phyloP scores from a whole-genome alignment of 495 filamentous ascomycete genomes.

The Daldinia concentrica region DNA sequence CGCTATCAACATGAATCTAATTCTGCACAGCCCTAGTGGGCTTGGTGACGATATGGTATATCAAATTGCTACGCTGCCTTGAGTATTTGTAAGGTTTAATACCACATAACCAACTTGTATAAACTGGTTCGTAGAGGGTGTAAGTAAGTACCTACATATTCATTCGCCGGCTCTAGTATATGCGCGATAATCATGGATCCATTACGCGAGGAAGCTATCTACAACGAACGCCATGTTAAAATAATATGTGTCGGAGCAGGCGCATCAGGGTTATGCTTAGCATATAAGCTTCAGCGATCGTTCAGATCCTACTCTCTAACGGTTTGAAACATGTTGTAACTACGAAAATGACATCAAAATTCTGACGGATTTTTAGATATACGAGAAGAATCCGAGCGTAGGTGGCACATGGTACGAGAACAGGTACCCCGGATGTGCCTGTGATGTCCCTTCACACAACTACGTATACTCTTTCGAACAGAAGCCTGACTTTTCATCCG shows the following conservation, averaged over 20 bases:
- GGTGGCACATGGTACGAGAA: conserved; percentile 57
- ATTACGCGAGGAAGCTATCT: not conserved
- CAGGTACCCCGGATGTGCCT: conserved; percentile 49
- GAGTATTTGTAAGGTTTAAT: not conserved
- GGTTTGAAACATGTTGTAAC: not conserved
- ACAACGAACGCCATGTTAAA: not conserved
- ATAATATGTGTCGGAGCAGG: not conserved
- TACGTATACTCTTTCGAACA: conserved; percentile 64
- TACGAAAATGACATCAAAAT: not conserved
- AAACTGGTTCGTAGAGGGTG: no score
- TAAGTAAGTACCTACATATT: not conserved
- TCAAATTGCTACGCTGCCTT: not conserved
- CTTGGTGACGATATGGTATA: not conserved
- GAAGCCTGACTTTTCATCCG: conserved; percentile 58
- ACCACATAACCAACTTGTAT: no score
- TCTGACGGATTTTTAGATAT: not conserved
- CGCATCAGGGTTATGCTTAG: not conserved
- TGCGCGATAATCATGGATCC: not conserved
- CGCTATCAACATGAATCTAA: not conserved
- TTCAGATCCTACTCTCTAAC: not conserved
- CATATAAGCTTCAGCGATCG: not conserved
- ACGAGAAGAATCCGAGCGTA: conserved; percentile 45
- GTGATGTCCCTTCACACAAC: conserved; percentile 48
- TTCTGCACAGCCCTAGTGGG: not conserved
- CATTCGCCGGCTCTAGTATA: not conserved